Conservation (phyloP, 768 basidiomycete genomes). For the Tylopilus cervinicoccineus region DNA sequence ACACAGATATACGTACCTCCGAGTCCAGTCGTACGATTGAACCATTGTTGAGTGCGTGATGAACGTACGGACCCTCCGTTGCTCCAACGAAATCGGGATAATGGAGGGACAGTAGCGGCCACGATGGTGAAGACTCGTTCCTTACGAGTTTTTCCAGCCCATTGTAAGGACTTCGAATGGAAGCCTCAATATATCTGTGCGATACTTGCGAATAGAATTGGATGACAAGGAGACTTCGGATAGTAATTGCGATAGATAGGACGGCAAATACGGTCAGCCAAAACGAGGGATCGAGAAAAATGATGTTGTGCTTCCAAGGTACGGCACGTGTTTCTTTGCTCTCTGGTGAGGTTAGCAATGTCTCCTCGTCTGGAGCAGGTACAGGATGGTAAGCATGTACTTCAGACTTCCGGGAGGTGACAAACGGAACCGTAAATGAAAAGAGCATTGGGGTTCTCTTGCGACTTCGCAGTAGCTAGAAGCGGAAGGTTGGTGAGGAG, state of each 20-base stretch:
- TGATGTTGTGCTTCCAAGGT: background rate
- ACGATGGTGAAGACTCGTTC: slow-evolving; percentile 26
- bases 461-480: background rate
- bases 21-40: slow-evolving; percentile 21
- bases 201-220: slow-evolving; percentile 5
- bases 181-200: slow-evolving; percentile 3
- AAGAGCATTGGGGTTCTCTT: slow-evolving; percentile 4
- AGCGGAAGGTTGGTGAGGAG: background rate
- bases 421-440: background rate
- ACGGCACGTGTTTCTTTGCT: background rate
- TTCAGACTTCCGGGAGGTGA: background rate
- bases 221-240: slow-evolving; percentile 21
- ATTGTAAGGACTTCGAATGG: slow-evolving; percentile 19
- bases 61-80: slow-evolving; percentile 6
- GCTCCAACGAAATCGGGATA: slow-evolving; percentile 21
- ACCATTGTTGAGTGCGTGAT: slow-evolving; percentile 13
- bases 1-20: slow-evolving; percentile 2
- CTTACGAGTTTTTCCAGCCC: slow-evolving; percentile 22
- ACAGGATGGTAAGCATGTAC: slow-evolving; percentile 11
- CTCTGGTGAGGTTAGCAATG: background rate
- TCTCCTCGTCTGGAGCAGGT: slow-evolving; percentile 18
- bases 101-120: slow-evolving; percentile 22
- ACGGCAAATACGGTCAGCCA: slow-evolving; percentile 17
- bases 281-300: slow-evolving; percentile 12
- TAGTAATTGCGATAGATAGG: slow-evolving; percentile 17